Evolutionary conservation across 345 rosid species (phyloP).

Genomic region (Aegle marmelos): DNA sequence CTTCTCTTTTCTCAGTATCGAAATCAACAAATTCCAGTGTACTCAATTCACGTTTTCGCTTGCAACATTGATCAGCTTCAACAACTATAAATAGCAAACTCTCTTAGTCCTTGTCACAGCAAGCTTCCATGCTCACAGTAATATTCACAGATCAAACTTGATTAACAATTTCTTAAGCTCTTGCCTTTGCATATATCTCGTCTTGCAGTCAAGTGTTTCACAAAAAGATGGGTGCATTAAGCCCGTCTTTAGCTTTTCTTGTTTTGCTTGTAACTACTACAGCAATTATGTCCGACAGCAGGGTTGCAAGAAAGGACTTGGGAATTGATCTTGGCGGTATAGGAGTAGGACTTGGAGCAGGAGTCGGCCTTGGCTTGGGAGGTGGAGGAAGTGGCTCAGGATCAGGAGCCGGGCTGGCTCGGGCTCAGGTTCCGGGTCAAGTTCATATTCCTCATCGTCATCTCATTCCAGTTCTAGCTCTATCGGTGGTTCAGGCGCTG

Average conservation of each 20-base stretch:
- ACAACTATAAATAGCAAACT: neutral
- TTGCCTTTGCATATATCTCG: neutral
- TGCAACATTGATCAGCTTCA: neutral
- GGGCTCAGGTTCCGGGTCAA: conserved; percentile 25
- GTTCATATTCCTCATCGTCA: conserved; percentile 14
- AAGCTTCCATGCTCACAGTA: neutral
- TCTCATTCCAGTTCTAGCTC: conserved; percentile 29
- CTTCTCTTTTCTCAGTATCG: neutral
- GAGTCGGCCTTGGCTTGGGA: conserved; percentile 38
- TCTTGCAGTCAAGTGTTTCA: neutral
- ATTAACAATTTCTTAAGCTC: neutral
- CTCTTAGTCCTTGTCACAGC: too few relatives aligned
- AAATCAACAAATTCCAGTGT: neutral
- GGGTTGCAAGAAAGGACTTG: conserved; percentile 49
- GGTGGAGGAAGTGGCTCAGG: conserved; percentile 46
- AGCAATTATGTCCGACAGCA: conserved; percentile 29
- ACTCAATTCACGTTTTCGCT: neutral
- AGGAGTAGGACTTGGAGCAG: conserved; percentile 42
- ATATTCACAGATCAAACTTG: neutral
- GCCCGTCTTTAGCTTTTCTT: conserved; percentile 10
- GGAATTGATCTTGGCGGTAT: conserved; percentile 50
- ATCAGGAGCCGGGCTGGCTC: conserved; percentile 31
- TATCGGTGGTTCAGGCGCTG: conserved; percentile 9
- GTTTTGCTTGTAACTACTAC: conserved; percentile 24
- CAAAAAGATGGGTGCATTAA: conserved; percentile 9